Percentiles rank a stretch among this genome's conserved stretches.
Conservation (phyloP, 2,329 filamentous ascomycete species). For the Fusarium sp. region DNA sequence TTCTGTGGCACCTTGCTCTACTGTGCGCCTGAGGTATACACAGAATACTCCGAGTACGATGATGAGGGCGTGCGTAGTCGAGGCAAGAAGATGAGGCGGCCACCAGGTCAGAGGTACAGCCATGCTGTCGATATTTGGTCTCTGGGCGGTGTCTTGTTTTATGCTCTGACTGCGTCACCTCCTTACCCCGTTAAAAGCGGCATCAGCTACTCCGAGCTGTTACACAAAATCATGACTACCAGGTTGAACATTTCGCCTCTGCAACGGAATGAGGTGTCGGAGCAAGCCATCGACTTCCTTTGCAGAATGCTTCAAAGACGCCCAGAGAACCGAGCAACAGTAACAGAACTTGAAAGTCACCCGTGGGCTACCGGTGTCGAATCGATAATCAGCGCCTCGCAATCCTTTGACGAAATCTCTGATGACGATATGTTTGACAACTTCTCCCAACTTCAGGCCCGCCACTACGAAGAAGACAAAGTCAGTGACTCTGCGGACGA, state of each 20-base stretch:
- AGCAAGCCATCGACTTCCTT: slow-evolving; percentile 79
- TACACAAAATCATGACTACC: slow-evolving; percentile 87
- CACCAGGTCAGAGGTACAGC: slow-evolving; percentile 77
- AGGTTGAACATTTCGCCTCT: slow-evolving; percentile 76
- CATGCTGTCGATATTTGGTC: slow-evolving; percentile 98
- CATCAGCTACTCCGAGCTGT: slow-evolving; percentile 81
- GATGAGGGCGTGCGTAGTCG: slow-evolving; percentile 74
- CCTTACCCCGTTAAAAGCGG: slow-evolving; percentile 85
- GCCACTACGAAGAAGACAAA: slow-evolving; percentile 54
- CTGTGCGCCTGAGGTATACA: slow-evolving; percentile 96
- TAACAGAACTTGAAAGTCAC: slow-evolving; percentile 76
- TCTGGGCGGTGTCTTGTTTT: slow-evolving; percentile 91
- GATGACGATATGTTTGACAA: slow-evolving; percentile 70
- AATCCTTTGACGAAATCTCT: slow-evolving; percentile 71
- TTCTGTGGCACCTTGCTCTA: slow-evolving; percentile 97
- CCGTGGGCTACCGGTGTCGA: slow-evolving; percentile 72
- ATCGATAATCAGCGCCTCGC: slow-evolving; percentile 52
- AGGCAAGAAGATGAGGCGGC: slow-evolving; percentile 72
- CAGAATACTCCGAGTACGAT: slow-evolving; percentile 76
- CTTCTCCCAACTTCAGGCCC: slow-evolving; percentile 68
- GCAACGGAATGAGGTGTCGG: slow-evolving; percentile 68
- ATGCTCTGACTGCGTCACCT: slow-evolving; percentile 80
- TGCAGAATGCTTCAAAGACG: slow-evolving; percentile 83
- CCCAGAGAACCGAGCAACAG: slow-evolving; percentile 80
- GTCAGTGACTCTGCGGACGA: slow-evolving; percentile 65